Conservation (phyloP, 768 basidiomycete genomes). For the Galerina marginata region DNA sequence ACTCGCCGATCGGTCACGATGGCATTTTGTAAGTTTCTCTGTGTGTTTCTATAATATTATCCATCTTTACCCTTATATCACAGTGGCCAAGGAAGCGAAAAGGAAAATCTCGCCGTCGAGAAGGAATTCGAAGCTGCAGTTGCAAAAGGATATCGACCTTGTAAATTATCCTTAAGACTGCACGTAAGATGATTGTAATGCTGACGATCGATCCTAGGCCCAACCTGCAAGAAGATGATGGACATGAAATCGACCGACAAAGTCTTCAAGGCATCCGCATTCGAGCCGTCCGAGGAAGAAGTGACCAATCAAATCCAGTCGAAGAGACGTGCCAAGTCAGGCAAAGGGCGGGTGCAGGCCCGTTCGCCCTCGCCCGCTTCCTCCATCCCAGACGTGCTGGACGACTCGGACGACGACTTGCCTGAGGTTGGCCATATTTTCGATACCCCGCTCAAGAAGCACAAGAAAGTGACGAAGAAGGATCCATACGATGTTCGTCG, state of each 20-base stretch:
- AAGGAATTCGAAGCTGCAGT: constrained; percentile 60
- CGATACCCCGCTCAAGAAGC: constrained; percentile 14
- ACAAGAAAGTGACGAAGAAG: constrained; percentile 39
- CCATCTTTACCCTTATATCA: background rate
- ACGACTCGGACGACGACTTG: constrained; percentile 57
- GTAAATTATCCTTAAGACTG: constrained; percentile 36
- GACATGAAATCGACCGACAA: constrained; percentile 50
- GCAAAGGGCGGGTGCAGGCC: constrained; percentile 16
- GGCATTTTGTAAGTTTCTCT: constrained; percentile 58
- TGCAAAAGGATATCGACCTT: constrained; percentile 63
- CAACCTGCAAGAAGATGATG: constrained; percentile 70
- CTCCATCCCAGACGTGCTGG: constrained; percentile 30
- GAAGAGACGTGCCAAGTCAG: constrained; percentile 34
- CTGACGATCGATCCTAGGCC: constrained; percentile 44
- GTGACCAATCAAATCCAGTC: constrained; percentile 45
- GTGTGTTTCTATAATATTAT: background rate
- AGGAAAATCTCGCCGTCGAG: constrained; percentile 59
- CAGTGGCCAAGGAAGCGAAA: constrained; percentile 61
- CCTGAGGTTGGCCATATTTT: constrained; percentile 53
- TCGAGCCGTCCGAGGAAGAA: constrained; percentile 71
- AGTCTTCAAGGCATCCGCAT: constrained; percentile 68
- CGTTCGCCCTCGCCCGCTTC: constrained; percentile 35
- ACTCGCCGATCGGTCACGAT: constrained; percentile 57
- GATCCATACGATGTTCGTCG: constrained; percentile 16
- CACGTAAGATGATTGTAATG: background rate